Percentiles rank a stretch among this genome's conserved stretches.
These are phyloP conservation scores for Fusarium sterilihyphosum DNA, from an alignment of 2,329 filamentous ascomycete genomes.

Conservation along the genomic window DNA sequence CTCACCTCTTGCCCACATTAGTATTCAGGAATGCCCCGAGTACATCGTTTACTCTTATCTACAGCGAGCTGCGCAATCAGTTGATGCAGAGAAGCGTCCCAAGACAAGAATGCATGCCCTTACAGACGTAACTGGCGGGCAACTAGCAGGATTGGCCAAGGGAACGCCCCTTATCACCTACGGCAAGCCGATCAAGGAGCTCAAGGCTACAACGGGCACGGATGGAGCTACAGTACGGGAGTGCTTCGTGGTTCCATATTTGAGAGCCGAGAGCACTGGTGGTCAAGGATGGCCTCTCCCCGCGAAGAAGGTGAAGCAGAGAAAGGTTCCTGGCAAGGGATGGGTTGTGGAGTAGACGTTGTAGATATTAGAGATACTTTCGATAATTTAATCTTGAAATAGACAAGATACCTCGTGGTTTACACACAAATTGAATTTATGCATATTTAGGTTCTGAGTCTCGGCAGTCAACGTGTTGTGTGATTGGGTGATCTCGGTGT, in stretches of 20 bases:
- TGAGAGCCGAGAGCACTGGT: conserved; percentile 74
- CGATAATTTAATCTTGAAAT: conserved; percentile 19
- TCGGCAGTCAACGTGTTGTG: background rate
- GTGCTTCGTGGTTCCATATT: conserved; percentile 83
- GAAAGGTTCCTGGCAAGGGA: conserved; percentile 74
- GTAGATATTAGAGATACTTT: background rate
- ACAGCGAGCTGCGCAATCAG: conserved; percentile 69
- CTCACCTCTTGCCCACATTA: conserved; percentile 78
- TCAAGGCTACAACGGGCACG: conserved; percentile 56
- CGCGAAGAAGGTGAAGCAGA: conserved; percentile 85
- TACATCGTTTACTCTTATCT: conserved; percentile 91
- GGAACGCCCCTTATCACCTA: conserved; percentile 86
- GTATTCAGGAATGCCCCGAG: conserved; percentile 78
- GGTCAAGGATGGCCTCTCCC: conserved; percentile 85
- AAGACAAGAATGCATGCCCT: conserved; percentile 91
- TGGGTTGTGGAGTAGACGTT: conserved; percentile 73
- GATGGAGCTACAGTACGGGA: conserved; percentile 65
- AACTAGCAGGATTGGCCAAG: conserved; percentile 81
- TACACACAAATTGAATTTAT: conserved; percentile 1
- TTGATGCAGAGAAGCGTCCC: conserved; percentile 63
- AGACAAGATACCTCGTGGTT: conserved; percentile 38
- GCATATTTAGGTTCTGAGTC: background rate
- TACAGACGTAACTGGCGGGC: conserved; percentile 78
- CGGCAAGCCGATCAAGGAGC: conserved; percentile 91
- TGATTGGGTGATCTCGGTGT: conserved; percentile 8